phyloP scores from a whole-genome alignment of 805 yeast genomes.

The Zygosaccharomyces lentus region DNA sequence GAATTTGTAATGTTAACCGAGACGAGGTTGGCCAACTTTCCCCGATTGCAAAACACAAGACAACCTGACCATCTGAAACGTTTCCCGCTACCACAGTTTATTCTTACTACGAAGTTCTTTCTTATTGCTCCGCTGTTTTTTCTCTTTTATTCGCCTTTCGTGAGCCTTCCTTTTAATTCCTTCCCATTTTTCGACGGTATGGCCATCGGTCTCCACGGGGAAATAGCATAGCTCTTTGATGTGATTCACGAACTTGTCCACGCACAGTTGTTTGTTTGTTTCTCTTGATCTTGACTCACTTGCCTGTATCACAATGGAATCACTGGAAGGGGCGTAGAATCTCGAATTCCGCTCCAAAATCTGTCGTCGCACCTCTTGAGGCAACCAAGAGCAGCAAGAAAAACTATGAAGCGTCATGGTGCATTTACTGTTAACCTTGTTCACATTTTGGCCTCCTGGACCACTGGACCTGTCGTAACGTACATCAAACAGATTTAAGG shows the following conservation, averaged over 20 bases:
- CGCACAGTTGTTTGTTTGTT: conserved; percentile 54
- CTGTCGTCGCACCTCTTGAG: conserved; percentile 45
- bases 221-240: conserved; percentile 46
- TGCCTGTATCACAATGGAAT: conserved; percentile 55
- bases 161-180: conserved; percentile 34
- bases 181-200: conserved; percentile 50
- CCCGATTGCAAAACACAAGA: no score
- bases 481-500: conserved; percentile 16
- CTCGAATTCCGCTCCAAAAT: conserved; percentile 40
- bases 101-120: conserved; percentile 34
- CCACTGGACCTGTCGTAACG: conserved; percentile 58
- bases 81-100: conserved; percentile 4
- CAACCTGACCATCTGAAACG: no score
- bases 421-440: conserved; percentile 61
- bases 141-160: conserved; percentile 35
- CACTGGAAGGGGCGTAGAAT: conserved; percentile 49
- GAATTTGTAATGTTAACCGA: no score
- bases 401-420: conserved; percentile 50
- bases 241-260: conserved; percentile 51
- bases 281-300: conserved; percentile 58
- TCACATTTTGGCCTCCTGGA: conserved; percentile 87
- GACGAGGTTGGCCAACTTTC: no score
- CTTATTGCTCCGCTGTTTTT: conserved; percentile 38
- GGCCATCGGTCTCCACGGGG: conserved; percentile 45
- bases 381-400: conserved; percentile 55